Evolutionary conservation across 1,284 basidiomycete species (phyloP), one percentile per base, ranked within the genome.

Genomic region (Pseudozyma sp.): DNA sequence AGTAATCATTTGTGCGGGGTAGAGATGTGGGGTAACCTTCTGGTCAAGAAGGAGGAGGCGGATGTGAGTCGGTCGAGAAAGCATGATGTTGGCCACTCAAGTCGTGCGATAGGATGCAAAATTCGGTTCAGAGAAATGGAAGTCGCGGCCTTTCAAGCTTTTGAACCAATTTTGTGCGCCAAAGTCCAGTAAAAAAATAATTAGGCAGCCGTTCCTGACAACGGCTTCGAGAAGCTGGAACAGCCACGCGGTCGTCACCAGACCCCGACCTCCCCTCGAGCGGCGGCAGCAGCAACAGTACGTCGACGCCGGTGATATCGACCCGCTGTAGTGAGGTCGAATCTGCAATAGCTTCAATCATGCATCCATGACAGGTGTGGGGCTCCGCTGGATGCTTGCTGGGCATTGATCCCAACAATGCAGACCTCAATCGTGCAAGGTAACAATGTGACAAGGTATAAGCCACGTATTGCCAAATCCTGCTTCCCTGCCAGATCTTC

Each of bases 1-100:
- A 40, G 39, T n/a, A 40, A 4, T 40, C 39, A 4, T 40, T 4
- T 40, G 39, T 25, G 13, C 49, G 49, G 21, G 34, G 35, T 25
- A 19, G 14, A 36, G 12, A 42, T 52, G 51, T 36, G 51, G 51
- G 51, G 21, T 52, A 52, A 12, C 13, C 36, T 14, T 34, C n/a
- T n/a, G 7, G 5, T 13, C 36, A 5, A 4, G n/a, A 8, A 18
- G n/a, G 16, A 21, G 5, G 11, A 8, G 13, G n/a, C 13, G 34
- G n/a, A 16, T 40, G 11, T n/a, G 18, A 55, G 48, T 59, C 63
- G 63, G 63, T 66, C 63, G 63, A 66, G 63, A 66, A 40, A 66
- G 43, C 18, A 16, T 5, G 10, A 8, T 18, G 5, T 21, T 47
- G 42, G 11, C 5, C 9, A 7, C 3, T 10, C 13, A 3, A 52